These are phyloP conservation scores for Fusarium sp. DNA, from an alignment of 2,329 filamentous ascomycete species.

Conservation along the genomic window DNA sequence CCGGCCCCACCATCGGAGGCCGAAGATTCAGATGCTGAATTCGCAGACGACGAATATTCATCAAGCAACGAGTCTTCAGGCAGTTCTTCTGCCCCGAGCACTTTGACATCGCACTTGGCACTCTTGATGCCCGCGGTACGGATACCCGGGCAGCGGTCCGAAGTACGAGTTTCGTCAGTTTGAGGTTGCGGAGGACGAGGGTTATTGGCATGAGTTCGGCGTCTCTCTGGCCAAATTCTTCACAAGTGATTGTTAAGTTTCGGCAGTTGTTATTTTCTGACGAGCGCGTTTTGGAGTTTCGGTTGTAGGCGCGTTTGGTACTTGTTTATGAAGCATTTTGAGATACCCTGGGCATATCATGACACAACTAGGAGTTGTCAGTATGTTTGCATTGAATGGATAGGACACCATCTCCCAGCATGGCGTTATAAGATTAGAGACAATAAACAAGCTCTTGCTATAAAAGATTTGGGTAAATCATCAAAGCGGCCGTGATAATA, in stretches of 20 bases:
- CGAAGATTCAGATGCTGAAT: not conserved
- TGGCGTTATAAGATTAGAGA: not conserved
- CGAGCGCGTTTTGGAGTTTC: not conserved
- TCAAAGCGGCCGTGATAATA: slow-evolving; percentile 20
- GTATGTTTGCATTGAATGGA: not conserved
- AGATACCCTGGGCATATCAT: not conserved
- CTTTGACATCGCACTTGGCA: not conserved
- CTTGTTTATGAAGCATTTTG: not conserved
- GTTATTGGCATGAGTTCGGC: not conserved
- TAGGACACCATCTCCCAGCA: not conserved
- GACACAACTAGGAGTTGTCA: not conserved
- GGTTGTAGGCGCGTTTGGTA: not conserved
- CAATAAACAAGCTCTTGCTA: not conserved
- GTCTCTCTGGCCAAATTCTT: not conserved
- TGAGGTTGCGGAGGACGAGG: not conserved
- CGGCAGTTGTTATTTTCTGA: not conserved
- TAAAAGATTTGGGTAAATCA: slow-evolving; percentile 14
- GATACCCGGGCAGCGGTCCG: not conserved
- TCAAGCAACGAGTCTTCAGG: not conserved
- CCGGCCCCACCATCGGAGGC: not conserved
- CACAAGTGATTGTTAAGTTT: not conserved
- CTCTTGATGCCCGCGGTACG: not conserved
- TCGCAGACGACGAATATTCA: not conserved
- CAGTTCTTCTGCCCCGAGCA: not conserved
- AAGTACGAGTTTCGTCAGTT: not conserved